These are phyloP conservation scores for Diaporthe citriasiana DNA, from an alignment of 2,329 filamentous ascomycete species.

Conservation along the genomic window DNA sequence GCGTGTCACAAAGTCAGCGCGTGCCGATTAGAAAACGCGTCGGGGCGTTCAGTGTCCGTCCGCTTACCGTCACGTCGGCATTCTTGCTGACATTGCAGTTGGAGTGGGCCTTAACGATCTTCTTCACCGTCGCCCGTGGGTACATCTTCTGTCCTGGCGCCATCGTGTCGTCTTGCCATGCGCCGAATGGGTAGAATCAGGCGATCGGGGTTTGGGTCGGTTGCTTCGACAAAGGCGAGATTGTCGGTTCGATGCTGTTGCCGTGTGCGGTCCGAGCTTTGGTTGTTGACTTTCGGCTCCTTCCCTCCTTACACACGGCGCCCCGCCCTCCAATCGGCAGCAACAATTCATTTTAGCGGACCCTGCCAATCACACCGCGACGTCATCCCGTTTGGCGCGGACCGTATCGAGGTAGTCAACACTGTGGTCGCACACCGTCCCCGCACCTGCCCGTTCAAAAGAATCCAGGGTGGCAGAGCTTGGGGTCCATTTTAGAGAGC, in stretches of 20 bases:
- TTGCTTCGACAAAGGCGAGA: background rate
- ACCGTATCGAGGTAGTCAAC: background rate
- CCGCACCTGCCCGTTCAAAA: constrained; percentile 28
- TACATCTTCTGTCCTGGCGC: constrained; percentile 81
- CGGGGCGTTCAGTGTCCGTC: constrained; percentile 17
- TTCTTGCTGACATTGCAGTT: constrained; percentile 86
- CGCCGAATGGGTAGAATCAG: constrained; percentile 12
- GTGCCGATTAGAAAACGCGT: constrained; percentile 47
- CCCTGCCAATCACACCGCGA: constrained; percentile 28
- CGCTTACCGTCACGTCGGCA: constrained; percentile 83
- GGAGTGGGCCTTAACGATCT: constrained; percentile 90
- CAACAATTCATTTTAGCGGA: constrained; percentile 8
- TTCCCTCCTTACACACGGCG: background rate
- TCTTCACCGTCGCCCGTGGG: constrained; percentile 86
- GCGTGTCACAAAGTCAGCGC: constrained; percentile 45
- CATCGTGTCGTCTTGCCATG: constrained; percentile 56
- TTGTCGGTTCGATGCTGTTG: constrained; percentile 3
- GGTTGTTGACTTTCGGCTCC: constrained; percentile 35
- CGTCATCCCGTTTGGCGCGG: constrained; percentile 30
- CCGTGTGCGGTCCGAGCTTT: background rate
- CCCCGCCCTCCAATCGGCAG: constrained; percentile 33
- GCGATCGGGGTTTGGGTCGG: background rate
- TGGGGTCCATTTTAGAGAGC: constrained; percentile 19
- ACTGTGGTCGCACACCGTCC: constrained; percentile 40
- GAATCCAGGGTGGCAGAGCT: constrained; percentile 11